Conservation (phyloP, 495 filamentous ascomycete species). For the Aspergillus bridgeri region DNA sequence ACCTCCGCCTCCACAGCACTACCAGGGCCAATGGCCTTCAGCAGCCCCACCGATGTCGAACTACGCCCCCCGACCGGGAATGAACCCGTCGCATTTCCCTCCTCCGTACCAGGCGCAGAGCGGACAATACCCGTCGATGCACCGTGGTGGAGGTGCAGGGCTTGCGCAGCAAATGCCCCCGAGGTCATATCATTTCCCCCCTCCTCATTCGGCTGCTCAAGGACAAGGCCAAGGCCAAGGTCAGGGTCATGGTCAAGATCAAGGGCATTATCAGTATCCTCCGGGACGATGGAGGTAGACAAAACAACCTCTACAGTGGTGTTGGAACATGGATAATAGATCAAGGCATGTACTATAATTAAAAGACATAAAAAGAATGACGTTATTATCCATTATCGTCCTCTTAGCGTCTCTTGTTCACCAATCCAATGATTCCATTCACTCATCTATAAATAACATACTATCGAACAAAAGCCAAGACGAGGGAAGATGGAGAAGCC, state of each 20-base stretch:
- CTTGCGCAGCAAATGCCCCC: slow-evolving; percentile 33
- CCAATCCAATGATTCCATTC: neutral
- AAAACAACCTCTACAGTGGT: neutral
- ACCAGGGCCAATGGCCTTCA: slow-evolving; percentile 29
- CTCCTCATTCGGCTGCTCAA: slow-evolving; percentile 26
- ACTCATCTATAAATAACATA: neutral
- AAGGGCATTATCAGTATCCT: slow-evolving; percentile 12
- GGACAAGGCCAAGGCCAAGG: slow-evolving; percentile 16
- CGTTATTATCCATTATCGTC: too few relatives aligned
- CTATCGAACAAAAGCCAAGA: neutral
- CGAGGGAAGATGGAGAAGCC: too few relatives aligned
- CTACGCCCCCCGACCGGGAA: slow-evolving; percentile 3
- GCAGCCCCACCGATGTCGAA: slow-evolving; percentile 27
- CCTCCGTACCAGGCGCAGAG: slow-evolving; percentile 32
- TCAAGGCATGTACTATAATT: neutral
- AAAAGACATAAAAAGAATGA: too few relatives aligned
- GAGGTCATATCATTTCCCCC: slow-evolving; percentile 39
- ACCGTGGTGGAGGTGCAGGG: slow-evolving; percentile 1
- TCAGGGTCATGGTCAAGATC: slow-evolving; percentile 18
- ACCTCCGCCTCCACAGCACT: slow-evolving; percentile 20
- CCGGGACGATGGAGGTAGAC: neutral
- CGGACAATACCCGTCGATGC: slow-evolving; percentile 5
- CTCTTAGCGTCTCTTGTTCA: too few relatives aligned
- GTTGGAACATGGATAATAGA: neutral
- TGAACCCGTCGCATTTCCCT: slow-evolving; percentile 22